A percentile compares a stretch with the other conserved stretches of the same genome.
Evolutionary conservation across 2,329 filamentous ascomycete genomes (phyloP).

Genomic region (Pleomassaria siparia): DNA sequence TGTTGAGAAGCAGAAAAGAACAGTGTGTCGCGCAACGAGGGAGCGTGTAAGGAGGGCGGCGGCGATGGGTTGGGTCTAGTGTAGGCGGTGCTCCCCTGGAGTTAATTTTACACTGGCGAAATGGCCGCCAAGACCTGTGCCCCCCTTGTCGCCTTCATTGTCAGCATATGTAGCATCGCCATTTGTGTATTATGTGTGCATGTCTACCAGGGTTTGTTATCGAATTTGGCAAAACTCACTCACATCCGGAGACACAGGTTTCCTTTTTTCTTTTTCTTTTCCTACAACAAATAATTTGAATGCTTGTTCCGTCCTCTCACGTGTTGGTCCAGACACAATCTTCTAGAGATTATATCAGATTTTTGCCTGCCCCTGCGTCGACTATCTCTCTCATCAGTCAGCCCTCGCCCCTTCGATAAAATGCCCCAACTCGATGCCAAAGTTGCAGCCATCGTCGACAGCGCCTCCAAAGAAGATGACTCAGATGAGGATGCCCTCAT

Average conservation of each 20-base stretch:
- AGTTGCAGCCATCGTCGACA: constrained; percentile 55
- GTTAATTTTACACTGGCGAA: constrained; percentile 31
- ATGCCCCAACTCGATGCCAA: constrained; percentile 54
- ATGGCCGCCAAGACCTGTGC: constrained; percentile 25
- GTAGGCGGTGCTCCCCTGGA: constrained; percentile 27
- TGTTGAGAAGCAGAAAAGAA: background rate
- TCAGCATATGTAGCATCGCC: too few species aligned
- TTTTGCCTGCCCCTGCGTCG: background rate
- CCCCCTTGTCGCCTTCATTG: constrained; percentile 18
- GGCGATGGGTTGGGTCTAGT: constrained; percentile 23
- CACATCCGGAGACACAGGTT: background rate
- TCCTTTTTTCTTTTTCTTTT: background rate
- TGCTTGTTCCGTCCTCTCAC: background rate
- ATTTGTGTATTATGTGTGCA: too few species aligned
- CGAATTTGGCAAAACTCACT: too few species aligned
- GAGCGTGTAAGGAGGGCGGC: constrained; percentile 32
- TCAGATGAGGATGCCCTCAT: constrained; percentile 63
- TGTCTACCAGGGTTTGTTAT: background rate
- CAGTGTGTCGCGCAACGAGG: background rate
- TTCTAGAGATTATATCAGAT: background rate
- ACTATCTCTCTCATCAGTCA: constrained; percentile 6
- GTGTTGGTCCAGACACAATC: too few species aligned
- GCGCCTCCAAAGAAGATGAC: constrained; percentile 44
- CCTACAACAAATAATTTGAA: background rate
- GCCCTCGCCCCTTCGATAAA: constrained; percentile 14